These are phyloP conservation scores for Apiospora phragmitis DNA, from an alignment of 2,329 filamentous ascomycete species.

Conservation along the genomic window DNA sequence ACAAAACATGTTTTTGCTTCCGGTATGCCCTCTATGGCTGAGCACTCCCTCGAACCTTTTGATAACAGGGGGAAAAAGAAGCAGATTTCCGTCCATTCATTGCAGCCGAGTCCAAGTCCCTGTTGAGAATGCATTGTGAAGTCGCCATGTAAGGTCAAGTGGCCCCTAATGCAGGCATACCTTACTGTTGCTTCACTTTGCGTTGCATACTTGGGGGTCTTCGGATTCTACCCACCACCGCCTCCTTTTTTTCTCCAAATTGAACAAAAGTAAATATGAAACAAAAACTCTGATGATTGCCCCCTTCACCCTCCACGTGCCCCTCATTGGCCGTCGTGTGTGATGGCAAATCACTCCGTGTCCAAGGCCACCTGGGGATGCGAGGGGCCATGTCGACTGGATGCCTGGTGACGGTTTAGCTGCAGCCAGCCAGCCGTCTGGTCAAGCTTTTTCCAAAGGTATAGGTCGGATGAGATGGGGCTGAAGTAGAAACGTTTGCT, in stretches of 20 bases:
- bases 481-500: not conserved
- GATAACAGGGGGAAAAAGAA: not conserved
- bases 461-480: not conserved
- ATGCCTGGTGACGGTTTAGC: not conserved
- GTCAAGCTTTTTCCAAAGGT: not conserved
- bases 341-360: not conserved
- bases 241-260: not conserved
- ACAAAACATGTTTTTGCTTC: not conserved
- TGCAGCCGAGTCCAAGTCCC: constrained; percentile 4
- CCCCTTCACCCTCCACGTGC: not conserved
- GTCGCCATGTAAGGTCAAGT: not conserved
- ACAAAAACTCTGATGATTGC: not conserved
- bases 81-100: not conserved
- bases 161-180: not conserved
- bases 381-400: not conserved
- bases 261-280: not conserved
- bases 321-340: not conserved
- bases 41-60: not conserved
- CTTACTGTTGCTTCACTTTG: not conserved
- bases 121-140: not conserved
- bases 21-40: not conserved
- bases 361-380: not conserved
- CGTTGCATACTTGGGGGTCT: not conserved
- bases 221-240: not conserved
- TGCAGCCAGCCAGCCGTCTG: not conserved